These are phyloP conservation scores for Dothidotthia symphoricarpi DNA, from an alignment of 2,329 filamentous ascomycete species.

Conservation along the genomic window DNA sequence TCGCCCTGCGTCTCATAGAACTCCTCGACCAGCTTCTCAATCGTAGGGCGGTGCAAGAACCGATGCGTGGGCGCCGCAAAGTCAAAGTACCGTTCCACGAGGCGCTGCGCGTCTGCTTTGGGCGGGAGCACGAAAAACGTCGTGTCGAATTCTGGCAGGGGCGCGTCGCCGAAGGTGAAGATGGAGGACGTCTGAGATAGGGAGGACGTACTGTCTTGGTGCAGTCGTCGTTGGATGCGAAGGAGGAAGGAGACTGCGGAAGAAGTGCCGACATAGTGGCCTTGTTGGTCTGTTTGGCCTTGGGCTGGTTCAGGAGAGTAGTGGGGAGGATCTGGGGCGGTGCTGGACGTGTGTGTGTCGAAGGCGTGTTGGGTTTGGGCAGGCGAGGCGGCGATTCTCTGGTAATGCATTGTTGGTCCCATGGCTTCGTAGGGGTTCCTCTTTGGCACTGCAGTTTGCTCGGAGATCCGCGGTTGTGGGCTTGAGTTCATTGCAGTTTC, in stretches of 20 bases:
- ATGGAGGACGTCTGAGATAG: constrained; percentile 46
- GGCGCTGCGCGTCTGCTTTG: constrained; percentile 44
- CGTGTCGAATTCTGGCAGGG: constrained; percentile 47
- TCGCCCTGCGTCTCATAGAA: constrained; percentile 49
- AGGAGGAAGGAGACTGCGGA: constrained; percentile 53
- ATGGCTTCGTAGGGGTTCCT: constrained; percentile 11
- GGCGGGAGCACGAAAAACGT: constrained; percentile 46
- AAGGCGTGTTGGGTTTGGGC: no score
- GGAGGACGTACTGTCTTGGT: constrained; percentile 37
- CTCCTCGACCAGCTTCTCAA: constrained; percentile 47
- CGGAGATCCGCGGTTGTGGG: constrained; percentile 16
- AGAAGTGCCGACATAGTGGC: constrained; percentile 50
- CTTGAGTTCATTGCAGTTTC: constrained; percentile 27
- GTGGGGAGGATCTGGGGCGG: constrained; percentile 29
- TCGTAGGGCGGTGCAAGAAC: constrained; percentile 56
- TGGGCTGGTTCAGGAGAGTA: constrained; percentile 48
- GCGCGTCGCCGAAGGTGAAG: constrained; percentile 53
- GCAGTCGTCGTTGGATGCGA: constrained; percentile 51
- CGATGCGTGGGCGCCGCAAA: constrained; percentile 61
- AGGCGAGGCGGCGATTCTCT: constrained; percentile 3
- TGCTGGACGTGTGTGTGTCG: background rate
- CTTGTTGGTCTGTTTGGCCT: constrained; percentile 47
- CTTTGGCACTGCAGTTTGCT: constrained; percentile 11
- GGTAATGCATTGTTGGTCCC: constrained; percentile 20
- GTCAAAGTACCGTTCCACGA: constrained; percentile 59